A percentile compares a stretch with the other conserved stretches of the same genome.
Evolutionary conservation across 495 filamentous ascomycete genomes (phyloP).

Genomic region (Talaromyces wortmannii): DNA sequence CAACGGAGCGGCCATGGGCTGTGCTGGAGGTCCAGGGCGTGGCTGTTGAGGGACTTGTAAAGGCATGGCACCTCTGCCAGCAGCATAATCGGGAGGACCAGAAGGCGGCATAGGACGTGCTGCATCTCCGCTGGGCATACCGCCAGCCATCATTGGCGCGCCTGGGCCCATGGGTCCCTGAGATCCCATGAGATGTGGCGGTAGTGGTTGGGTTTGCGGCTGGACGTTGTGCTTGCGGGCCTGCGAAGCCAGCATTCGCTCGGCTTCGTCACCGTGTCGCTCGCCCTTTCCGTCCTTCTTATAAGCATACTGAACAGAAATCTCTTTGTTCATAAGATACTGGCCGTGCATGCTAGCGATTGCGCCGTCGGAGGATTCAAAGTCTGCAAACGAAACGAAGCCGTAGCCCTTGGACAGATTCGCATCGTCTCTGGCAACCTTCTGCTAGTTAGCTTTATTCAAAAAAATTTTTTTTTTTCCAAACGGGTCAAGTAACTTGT

Average conservation of each 20-base stretch:
- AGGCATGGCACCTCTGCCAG: slow-evolving; percentile 27
- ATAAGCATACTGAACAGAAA: slow-evolving; percentile 95
- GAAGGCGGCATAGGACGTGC: slow-evolving; percentile 31
- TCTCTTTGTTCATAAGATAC: slow-evolving; percentile 93
- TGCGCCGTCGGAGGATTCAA: slow-evolving; percentile 91
- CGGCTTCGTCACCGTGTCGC: slow-evolving; percentile 89
- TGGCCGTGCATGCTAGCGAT: slow-evolving; percentile 92
- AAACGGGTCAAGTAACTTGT: too few species aligned
- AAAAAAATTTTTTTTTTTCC: not conserved
- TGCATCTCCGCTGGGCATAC: slow-evolving; percentile 51
- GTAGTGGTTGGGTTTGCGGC: slow-evolving; percentile 54
- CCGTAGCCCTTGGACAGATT: slow-evolving; percentile 94
- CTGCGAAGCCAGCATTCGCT: slow-evolving; percentile 85
- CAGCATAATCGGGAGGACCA: slow-evolving; percentile 21
- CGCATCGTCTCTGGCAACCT: slow-evolving; percentile 87
- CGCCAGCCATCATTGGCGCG: slow-evolving; percentile 34
- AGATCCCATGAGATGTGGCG: slow-evolving; percentile 35
- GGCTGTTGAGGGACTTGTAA: slow-evolving; percentile 32
- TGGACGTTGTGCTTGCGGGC: slow-evolving; percentile 91
- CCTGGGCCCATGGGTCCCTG: slow-evolving; percentile 27
- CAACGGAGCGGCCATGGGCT: slow-evolving; percentile 49
- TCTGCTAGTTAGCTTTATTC: slow-evolving; percentile 9
- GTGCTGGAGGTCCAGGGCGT: slow-evolving; percentile 32
- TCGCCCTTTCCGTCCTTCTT: slow-evolving; percentile 99
- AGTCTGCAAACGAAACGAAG: slow-evolving; percentile 89